phyloP scores from a whole-genome alignment of 441 rosid genomes.

The Corymbia citriodora region DNA sequence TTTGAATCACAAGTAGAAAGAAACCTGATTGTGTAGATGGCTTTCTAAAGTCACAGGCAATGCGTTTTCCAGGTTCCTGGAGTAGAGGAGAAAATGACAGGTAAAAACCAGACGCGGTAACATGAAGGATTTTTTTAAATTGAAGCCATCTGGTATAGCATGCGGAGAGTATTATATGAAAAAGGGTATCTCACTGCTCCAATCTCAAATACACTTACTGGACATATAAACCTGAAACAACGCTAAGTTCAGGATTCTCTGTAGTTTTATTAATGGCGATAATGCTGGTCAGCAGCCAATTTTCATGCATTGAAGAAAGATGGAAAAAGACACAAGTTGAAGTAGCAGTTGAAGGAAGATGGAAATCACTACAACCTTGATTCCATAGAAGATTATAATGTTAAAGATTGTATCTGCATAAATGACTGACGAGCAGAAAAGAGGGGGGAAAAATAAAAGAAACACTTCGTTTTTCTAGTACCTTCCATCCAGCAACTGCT shows the following conservation, averaged over 20 bases:
- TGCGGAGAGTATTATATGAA: background rate
- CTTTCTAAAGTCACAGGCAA: constrained; percentile 26
- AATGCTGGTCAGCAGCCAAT: background rate
- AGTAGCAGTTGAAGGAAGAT: background rate
- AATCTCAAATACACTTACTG: background rate
- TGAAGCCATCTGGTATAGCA: background rate
- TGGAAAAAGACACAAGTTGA: background rate
- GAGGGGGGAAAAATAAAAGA: background rate
- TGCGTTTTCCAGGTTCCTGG: constrained; percentile 12
- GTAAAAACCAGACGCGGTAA: background rate
- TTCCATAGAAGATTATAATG: background rate
- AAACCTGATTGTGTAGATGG: constrained; percentile 45
- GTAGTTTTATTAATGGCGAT: background rate
- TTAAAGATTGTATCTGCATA: background rate
- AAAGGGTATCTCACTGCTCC: background rate
- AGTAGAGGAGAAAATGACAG: background rate
- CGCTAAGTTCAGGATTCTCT: background rate
- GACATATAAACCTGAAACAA: background rate
- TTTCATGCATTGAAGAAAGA: background rate
- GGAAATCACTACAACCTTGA: background rate
- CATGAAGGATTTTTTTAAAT: background rate
- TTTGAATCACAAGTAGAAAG: background rate
- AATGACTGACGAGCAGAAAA: background rate
- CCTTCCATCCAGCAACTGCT: constrained; percentile 49
- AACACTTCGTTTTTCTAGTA: constrained; percentile 9